Evolutionary conservation across 2,329 filamentous ascomycete species (phyloP).

Genomic region (Cryphonectria nitschkei): DNA sequence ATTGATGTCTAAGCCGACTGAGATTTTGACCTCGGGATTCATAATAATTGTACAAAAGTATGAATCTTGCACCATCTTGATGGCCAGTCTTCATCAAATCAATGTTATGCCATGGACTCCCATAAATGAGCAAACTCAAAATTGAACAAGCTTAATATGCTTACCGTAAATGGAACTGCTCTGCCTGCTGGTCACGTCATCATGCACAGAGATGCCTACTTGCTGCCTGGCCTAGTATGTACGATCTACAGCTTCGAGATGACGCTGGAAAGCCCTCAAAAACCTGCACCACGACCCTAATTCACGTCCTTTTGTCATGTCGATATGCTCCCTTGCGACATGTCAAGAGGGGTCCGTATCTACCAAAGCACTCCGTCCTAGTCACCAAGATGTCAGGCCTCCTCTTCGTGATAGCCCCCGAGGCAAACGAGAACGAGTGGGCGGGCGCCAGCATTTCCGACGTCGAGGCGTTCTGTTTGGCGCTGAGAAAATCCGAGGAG

Average conservation of each 20-base stretch:
- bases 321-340: too few relatives aligned
- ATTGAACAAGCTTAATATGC: not conserved
- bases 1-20: too few relatives aligned
- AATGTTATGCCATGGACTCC: not conserved
- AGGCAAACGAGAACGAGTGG: not conserved
- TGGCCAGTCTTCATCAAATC: not conserved
- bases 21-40: too few relatives aligned
- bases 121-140: not conserved
- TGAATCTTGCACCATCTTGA: not conserved
- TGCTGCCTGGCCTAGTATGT: not conserved
- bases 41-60: not conserved
- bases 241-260: not conserved
- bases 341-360: too few relatives aligned
- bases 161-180: not conserved
- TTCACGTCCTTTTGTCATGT: too few relatives aligned
- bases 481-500: not conserved
- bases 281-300: too few relatives aligned
- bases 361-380: not conserved
- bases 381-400: not conserved
- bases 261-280: not conserved
- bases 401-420: not conserved
- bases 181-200: not conserved
- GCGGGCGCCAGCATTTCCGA: not conserved
- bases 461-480: not conserved
- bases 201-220: not conserved